These are phyloP conservation scores for Gypsophila paniculata DNA, from an alignment of 179 eudicot species.

Conservation along the genomic window DNA sequence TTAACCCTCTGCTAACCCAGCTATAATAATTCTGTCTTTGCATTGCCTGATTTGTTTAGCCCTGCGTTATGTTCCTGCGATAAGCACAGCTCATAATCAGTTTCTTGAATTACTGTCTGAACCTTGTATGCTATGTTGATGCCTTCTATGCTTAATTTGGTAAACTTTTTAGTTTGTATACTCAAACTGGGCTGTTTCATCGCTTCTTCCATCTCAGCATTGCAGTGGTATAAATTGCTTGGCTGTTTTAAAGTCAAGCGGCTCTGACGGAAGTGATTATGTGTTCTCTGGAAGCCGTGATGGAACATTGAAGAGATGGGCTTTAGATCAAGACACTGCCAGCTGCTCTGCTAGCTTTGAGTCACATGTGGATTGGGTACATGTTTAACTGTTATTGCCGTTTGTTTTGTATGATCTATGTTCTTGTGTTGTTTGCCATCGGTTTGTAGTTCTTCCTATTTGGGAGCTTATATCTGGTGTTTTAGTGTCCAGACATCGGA, in stretches of 20 bases:
- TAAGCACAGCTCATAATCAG: background rate
- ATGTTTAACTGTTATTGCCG: slow-evolving; percentile 13
- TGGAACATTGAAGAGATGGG: slow-evolving; percentile 93
- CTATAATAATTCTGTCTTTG: background rate
- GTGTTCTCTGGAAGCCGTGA: slow-evolving; percentile 96
- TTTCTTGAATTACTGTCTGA: background rate
- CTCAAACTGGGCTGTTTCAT: background rate
- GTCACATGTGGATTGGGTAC: slow-evolving; percentile 98
- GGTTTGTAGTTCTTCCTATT: background rate
- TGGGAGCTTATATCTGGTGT: background rate
- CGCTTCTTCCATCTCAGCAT: slow-evolving; percentile 55
- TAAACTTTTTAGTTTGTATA: background rate
- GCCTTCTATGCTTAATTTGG: background rate
- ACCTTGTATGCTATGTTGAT: background rate
- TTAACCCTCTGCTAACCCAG: background rate
- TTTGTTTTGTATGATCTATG: background rate
- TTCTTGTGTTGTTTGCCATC: background rate
- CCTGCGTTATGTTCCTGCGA: background rate
- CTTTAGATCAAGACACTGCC: slow-evolving; percentile 60
- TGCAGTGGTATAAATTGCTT: slow-evolving; percentile 90
- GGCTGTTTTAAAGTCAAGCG: slow-evolving; percentile 66
- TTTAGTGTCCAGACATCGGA: background rate
- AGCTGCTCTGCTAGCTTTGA: slow-evolving; percentile 88
- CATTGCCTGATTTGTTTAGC: background rate
- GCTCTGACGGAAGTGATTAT: slow-evolving; percentile 41